Conservation (phyloP, 305 asterid genomes). For the Fraxinus nigra region DNA sequence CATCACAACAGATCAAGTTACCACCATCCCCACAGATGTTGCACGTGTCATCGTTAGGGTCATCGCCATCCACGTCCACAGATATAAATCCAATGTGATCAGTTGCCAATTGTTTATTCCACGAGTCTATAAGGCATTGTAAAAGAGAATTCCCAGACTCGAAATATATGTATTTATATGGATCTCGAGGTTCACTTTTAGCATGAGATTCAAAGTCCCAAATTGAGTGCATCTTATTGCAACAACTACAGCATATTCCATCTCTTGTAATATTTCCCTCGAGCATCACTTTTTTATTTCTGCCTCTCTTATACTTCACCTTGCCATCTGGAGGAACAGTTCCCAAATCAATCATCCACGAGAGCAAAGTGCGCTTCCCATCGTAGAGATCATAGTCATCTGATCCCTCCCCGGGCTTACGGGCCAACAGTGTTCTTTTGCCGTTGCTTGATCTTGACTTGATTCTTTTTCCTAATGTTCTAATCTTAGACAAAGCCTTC, state of each 20-base stretch:
- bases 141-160: constrained; percentile 68
- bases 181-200: constrained; percentile 45
- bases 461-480: constrained; percentile 27
- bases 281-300: constrained; percentile 32
- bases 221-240: constrained; percentile 45
- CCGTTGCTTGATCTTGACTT: constrained; percentile 30
- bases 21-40: constrained; percentile 97
- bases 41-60: constrained; percentile 92
- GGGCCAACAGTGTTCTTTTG: constrained; percentile 59
- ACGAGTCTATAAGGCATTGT: constrained; percentile 68
- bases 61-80: constrained; percentile 76
- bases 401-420: constrained; percentile 57
- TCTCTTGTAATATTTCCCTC: constrained; percentile 65
- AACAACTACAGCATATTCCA: constrained; percentile 82
- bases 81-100: constrained; percentile 47
- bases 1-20: constrained; percentile 83
- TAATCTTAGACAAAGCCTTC: constrained; percentile 39
- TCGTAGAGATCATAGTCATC: constrained; percentile 46
- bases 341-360: constrained; percentile 92
- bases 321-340: constrained; percentile 50
- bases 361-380: constrained; percentile 63
- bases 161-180: constrained; percentile 49
- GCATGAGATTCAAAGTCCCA: constrained; percentile 72
- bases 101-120: constrained; percentile 59
- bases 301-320: constrained; percentile 55